Percentiles rank a stretch among this genome's conserved stretches.
Conservation (phyloP, 148 eudicot species). For the Amaranthus cruentus region DNA sequence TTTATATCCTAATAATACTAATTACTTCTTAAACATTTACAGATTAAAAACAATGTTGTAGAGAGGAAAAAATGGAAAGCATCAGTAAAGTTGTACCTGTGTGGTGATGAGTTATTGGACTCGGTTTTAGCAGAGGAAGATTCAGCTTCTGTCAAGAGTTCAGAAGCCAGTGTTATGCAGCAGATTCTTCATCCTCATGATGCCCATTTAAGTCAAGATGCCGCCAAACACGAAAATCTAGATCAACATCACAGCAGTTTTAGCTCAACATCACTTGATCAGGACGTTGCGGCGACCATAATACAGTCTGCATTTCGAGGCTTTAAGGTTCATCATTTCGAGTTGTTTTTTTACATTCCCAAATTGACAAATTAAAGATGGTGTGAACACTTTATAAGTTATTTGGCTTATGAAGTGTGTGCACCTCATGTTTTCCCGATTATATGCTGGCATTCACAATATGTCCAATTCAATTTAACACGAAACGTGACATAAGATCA, state of each 20-base stretch:
- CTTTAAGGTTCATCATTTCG: slow-evolving; percentile 39
- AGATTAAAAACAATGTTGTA: slow-evolving; percentile 32
- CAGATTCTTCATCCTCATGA: slow-evolving; percentile 25
- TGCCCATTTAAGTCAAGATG: slow-evolving; percentile 25
- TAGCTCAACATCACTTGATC: slow-evolving; percentile 13
- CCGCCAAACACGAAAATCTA: slow-evolving; percentile 1
- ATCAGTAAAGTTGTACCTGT: slow-evolving; percentile 63
- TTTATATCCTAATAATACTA: neutral
- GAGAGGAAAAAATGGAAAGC: slow-evolving; percentile 44
- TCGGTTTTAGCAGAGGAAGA: slow-evolving; percentile 67
- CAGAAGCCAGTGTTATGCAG: slow-evolving; percentile 57
- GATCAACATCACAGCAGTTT: slow-evolving; percentile 25
- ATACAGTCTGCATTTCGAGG: slow-evolving; percentile 63
- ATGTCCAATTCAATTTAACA: too few relatives aligned
- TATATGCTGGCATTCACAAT: too few relatives aligned
- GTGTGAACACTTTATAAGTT: too few relatives aligned
- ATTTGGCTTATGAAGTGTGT: too few relatives aligned
- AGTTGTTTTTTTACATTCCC: neutral
- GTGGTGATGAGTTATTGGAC: slow-evolving; percentile 57
- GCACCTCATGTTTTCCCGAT: too few relatives aligned
- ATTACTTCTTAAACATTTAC: neutral
- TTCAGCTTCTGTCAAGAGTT: slow-evolving; percentile 54
- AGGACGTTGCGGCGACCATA: slow-evolving; percentile 55
- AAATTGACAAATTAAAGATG: too few relatives aligned
- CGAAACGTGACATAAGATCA: too few relatives aligned